Percentiles rank a stretch among this genome's conserved stretches.
These are phyloP conservation scores for Chytriomyces hyalinus DNA, from an alignment of 192 early-diverging fungal genomes.

Conservation along the genomic window DNA sequence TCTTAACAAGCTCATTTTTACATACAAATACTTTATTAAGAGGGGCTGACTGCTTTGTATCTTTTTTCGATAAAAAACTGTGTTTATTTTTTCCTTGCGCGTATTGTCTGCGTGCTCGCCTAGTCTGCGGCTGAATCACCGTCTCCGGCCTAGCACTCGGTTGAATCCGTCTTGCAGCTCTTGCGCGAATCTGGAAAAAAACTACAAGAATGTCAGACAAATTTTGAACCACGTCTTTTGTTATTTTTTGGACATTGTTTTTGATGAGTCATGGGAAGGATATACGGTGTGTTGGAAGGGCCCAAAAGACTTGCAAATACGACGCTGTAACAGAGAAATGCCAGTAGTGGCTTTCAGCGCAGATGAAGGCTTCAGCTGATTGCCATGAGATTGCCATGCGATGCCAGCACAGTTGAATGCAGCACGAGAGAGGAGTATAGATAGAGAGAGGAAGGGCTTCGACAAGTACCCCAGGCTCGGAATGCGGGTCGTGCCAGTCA, in stretches of 20 bases:
- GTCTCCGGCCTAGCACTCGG: conserved; percentile 4
- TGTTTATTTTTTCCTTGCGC: no score
- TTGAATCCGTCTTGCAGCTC: conserved; percentile 16
- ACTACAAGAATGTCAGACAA: background rate
- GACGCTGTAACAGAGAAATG: background rate
- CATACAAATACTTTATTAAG: no score
- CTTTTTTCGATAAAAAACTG: no score
- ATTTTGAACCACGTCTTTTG: background rate
- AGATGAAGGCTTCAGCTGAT: background rate
- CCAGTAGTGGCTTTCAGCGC: background rate
- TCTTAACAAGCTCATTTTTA: no score
- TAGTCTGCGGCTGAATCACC: background rate
- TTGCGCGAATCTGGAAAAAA: conserved; percentile 6
- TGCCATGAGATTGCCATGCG: background rate
- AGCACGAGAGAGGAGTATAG: background rate
- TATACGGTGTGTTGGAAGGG: background rate
- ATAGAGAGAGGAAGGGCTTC: background rate
- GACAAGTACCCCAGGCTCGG: conserved; percentile 28
- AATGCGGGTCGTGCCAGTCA: conserved; percentile 20
- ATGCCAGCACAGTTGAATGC: background rate
- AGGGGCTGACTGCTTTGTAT: no score
- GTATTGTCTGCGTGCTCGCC: no score
- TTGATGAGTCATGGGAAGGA: background rate
- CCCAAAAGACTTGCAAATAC: background rate
- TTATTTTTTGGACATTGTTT: background rate